phyloP scores from a whole-genome alignment of 2,329 filamentous ascomycete genomes.

The Cladophialophora immunda region DNA sequence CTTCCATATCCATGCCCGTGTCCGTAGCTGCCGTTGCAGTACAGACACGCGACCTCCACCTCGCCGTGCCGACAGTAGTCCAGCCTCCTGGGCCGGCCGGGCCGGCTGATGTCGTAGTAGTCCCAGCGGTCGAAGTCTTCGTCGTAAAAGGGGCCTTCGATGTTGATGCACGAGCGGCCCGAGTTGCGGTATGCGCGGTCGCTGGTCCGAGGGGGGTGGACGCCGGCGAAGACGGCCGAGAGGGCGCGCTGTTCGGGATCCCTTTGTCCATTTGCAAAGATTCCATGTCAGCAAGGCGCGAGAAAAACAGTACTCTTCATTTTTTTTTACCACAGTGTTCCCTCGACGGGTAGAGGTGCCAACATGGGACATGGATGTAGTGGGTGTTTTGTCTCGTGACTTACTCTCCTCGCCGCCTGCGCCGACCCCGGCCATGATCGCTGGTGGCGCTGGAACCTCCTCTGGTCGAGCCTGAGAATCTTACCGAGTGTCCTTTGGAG shows the following conservation, averaged over 20 bases:
- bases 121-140: constrained; percentile 4
- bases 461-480: constrained; percentile 18
- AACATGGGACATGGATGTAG: too few relatives aligned
- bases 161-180: constrained; percentile 5
- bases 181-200: neutral
- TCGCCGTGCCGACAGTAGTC: constrained; percentile 5
- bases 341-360: too few relatives aligned
- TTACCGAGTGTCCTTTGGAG: constrained; percentile 25
- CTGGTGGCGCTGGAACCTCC: constrained; percentile 8
- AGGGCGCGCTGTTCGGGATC: constrained; percentile 4
- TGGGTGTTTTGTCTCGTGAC: neutral
- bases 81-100: neutral
- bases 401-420: neutral
- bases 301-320: too few relatives aligned
- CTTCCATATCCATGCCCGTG: too few relatives aligned
- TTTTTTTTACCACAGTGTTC: too few relatives aligned
- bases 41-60: neutral
- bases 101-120: neutral
- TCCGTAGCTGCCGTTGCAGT: constrained; percentile 1
- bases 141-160: constrained; percentile 8
- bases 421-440: neutral
- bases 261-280: neutral
- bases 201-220: neutral
- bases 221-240: constrained; percentile 9
- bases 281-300: neutral